phyloP scores from a whole-genome alignment of 2,329 filamentous ascomycete genomes.

The Orbilia oligospora region DNA sequence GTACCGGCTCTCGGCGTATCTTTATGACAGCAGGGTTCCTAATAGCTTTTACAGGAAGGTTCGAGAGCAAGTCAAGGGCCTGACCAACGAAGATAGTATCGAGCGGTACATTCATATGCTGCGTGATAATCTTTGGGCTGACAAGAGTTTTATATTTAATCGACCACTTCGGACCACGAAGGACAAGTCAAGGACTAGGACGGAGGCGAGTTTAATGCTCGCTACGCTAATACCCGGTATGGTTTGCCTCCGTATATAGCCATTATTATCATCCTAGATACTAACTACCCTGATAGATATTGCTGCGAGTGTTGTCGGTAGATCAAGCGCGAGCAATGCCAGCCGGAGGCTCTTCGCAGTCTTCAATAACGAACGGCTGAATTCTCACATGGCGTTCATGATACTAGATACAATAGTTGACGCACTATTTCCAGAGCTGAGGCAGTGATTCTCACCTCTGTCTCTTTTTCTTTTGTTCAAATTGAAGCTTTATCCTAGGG shows the following conservation, averaged over 20 bases:
- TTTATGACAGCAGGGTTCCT: not conserved
- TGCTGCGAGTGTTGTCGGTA: conserved; percentile 91
- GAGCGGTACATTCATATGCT: conserved; percentile 81
- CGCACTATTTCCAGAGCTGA: conserved; percentile 51
- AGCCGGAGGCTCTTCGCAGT: conserved; percentile 90
- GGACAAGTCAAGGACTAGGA: conserved; percentile 84
- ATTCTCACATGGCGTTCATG: conserved; percentile 73
- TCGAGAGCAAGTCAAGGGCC: conserved; percentile 81
- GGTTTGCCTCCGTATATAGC: not conserved
- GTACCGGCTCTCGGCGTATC: not conserved
- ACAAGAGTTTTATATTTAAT: conserved; percentile 71
- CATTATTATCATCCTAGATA: not conserved
- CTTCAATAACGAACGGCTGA: conserved; percentile 89
- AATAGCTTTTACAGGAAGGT: conserved; percentile 73
- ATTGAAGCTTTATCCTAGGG: conserved; percentile 44
- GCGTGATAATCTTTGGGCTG: conserved; percentile 86
- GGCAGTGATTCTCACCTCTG: conserved; percentile 25
- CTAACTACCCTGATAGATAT: conserved; percentile 73
- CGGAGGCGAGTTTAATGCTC: conserved; percentile 89
- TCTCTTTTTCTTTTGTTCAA: not conserved
- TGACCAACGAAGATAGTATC: conserved; percentile 83
- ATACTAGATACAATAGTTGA: conserved; percentile 51
- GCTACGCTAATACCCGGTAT: conserved; percentile 81
- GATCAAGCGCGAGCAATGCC: conserved; percentile 90
- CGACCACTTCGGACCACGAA: conserved; percentile 72